Evolutionary conservation across 2,329 filamentous ascomycete genomes (phyloP).

Genomic region (Ascochyta koolunga): DNA sequence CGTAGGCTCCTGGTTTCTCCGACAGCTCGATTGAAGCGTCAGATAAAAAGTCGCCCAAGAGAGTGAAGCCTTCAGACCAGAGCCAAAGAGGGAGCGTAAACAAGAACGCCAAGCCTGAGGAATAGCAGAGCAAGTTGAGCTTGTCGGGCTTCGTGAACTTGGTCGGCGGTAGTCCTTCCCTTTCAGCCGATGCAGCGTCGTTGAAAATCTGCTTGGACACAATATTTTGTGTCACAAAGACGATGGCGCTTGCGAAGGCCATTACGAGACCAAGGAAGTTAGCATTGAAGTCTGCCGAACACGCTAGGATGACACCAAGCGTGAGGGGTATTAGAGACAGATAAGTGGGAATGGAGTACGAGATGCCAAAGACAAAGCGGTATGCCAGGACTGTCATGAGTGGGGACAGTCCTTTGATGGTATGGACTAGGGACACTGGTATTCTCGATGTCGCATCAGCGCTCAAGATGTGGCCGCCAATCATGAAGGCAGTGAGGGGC

Average conservation of each 20-base stretch:
- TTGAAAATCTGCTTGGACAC: slow-evolving; percentile 98
- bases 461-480: slow-evolving; percentile 90
- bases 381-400: slow-evolving; percentile 96
- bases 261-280: slow-evolving; percentile 90
- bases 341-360: slow-evolving; percentile 82
- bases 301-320: slow-evolving; percentile 92
- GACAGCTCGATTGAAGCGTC: slow-evolving; percentile 81
- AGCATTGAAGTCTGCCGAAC: slow-evolving; percentile 86
- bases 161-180: slow-evolving; percentile 64
- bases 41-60: slow-evolving; percentile 77
- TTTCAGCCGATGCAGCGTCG: slow-evolving; percentile 83
- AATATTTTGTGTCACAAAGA: slow-evolving; percentile 98
- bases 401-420: slow-evolving; percentile 95
- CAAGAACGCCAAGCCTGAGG: slow-evolving; percentile 89
- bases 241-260: slow-evolving; percentile 85
- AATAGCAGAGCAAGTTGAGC: slow-evolving; percentile 94
- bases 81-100: slow-evolving; percentile 92
- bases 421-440: slow-evolving; percentile 95
- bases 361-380: slow-evolving; percentile 84
- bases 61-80: slow-evolving; percentile 80
- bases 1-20: slow-evolving; percentile 74
- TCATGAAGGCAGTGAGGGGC: slow-evolving; percentile 91
- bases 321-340: slow-evolving; percentile 82
- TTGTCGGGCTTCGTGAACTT: slow-evolving; percentile 87
- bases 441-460: slow-evolving; percentile 94